Conservation (phyloP, 345 rosid species). For the Garcia nutans region DNA sequence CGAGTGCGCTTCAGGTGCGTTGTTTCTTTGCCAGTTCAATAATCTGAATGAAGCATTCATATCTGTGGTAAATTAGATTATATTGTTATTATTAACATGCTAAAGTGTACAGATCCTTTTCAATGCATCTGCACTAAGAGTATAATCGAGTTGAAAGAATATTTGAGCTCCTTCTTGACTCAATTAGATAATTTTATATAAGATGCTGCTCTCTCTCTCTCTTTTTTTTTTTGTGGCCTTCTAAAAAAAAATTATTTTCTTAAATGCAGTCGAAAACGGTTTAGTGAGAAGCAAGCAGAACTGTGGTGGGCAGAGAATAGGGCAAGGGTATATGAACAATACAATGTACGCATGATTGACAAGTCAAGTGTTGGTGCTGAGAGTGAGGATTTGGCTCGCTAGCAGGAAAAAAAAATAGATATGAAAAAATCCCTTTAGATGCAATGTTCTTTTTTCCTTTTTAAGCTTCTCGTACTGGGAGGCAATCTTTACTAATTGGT, state of each 20-base stretch:
- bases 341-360: slow-evolving; percentile 80
- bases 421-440: slow-evolving; percentile 30
- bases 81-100: background rate
- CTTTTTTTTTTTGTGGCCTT: background rate
- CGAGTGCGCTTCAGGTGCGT: slow-evolving; percentile 97
- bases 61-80: slow-evolving; percentile 2
- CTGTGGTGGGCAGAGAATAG: slow-evolving; percentile 98
- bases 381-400: slow-evolving; percentile 68
- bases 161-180: too few species aligned
- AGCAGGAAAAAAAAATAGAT: slow-evolving; percentile 16
- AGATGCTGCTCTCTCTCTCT: background rate
- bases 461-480: slow-evolving; percentile 26
- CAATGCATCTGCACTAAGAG: background rate
- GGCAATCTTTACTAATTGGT: slow-evolving; percentile 28
- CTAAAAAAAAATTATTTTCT: slow-evolving; percentile 8
- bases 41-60: background rate
- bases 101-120: background rate
- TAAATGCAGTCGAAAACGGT: slow-evolving; percentile 79
- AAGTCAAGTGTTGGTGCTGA: slow-evolving; percentile 78
- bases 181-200: too few species aligned
- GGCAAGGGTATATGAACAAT: slow-evolving; percentile 76
- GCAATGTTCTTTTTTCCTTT: slow-evolving; percentile 26
- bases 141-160: too few species aligned
- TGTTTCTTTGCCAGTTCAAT: background rate
- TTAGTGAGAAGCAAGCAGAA: slow-evolving; percentile 94